Base-by-base conservation (phyloP, 352 stramenopile species). In the Phytophthora pluvialis region DNA sequence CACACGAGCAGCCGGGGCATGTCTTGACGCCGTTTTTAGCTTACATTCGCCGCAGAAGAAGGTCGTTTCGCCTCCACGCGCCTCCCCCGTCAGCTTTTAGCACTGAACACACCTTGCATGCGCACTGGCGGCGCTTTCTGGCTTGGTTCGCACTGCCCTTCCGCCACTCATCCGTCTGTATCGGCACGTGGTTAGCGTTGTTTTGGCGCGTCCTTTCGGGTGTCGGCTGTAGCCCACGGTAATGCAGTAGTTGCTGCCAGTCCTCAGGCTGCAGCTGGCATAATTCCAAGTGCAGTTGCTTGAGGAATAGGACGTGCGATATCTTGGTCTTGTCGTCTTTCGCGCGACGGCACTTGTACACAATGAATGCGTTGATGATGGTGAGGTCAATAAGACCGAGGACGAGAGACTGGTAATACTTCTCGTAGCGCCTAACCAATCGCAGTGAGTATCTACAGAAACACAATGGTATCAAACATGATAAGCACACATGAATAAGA, bases 21-120 rank as follows among this genome's bases (percentile, higher is more conserved):
- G 11, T n/a, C 5, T 59, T 0, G 36, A 65, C 21, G 43, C 4
- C 4, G 47, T 32, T 40, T 58, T 59, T 1, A 59, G 31, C 31
- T 59, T 59, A 39, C 47, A 59, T 8, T 44, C 38, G 15, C 13
- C 33, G 33, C 43, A 62, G 15, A 36, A 62, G 11, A 48, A 54
- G 4, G 42, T 54, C 5, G 47, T 49, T 32, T 53, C 47, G 0
- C 47, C 57, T 3, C 46, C 57, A 8, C 33, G 32, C 21, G 5
- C 9, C 21, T 55, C n/a, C 15, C 15, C 38, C 38, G 8, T 44
- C 38, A 5, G 15, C 38, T 26, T 44, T 44, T 15, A 59, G 28
- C 4, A 59, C 39, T 4, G 38, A 59, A n/a, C 38, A 60, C 1
- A 52, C 40, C 31, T 60, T 60, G 28, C 52, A 46, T 1, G 52